Evolutionary conservation across 2,329 filamentous ascomycete species (phyloP), one percentile per base, ranked within the genome.

Genomic region (Bipolaris sorokiniana): DNA sequence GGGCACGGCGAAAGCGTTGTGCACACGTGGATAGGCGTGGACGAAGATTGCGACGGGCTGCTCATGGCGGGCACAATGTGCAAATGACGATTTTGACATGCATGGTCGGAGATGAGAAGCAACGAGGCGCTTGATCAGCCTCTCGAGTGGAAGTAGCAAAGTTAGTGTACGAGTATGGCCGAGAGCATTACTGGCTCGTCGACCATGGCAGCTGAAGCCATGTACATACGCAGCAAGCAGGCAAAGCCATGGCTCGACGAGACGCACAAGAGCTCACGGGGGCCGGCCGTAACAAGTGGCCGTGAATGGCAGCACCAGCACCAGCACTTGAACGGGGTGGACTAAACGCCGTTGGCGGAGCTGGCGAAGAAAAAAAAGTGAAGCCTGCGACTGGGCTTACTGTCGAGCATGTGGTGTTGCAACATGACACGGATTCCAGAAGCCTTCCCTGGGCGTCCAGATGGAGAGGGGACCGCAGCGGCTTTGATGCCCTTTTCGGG

Each of bases 1-100:
- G 56, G 66, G 41, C 59, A 71, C 59, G 65, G 69, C 68, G 66
- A 66, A 62, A 53, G 68, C 68, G 65, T 57, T 65, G 64, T 65
- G 54, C 62, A 71, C 63, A 67, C 69, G 70, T 70, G 69, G 73
- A 73, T 74, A 72, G 73, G 72, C 48, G 59, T 53, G 58, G 46
- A 54, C 56, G 59, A 65, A 76, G 66, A 75, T 74, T 75, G 69
- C 70, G 68, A 72, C 67, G 63, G 55, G 56, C 62, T 68, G 56
- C 62, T 68, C 62, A 68, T 66, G 66, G 68, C 67, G 56, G 63
- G 62, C 61, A 63, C 42, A 48, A 59, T 51, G 61, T 56, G 58
- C 56, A 31, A 48, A 54, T 52, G 54, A 53, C 58, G 51, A 58
- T 64, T 64, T 62, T 58, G 57, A 50, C 58, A 62, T 71, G 65